These are phyloP conservation scores for Tarenaya hassleriana DNA, from an alignment of 345 rosid genomes.

Conservation along the genomic window DNA sequence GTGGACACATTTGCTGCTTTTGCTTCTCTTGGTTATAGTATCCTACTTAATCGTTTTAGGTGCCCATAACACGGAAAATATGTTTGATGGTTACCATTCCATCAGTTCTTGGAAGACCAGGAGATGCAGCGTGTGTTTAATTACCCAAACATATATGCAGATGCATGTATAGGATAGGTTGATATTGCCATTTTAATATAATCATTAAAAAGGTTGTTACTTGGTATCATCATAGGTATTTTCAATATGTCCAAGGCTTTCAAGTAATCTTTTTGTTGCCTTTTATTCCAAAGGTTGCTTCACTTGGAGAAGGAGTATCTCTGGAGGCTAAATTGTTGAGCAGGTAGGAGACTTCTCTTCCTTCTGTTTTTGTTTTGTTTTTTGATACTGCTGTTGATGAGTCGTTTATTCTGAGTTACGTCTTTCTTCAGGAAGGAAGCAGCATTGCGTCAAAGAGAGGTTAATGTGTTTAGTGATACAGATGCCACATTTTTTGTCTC, in stretches of 20 bases:
- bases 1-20: slow-evolving; percentile 3
- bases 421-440: slow-evolving; percentile 71
- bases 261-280: slow-evolving; percentile 9
- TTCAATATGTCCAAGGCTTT: slow-evolving; percentile 20
- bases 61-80: no score
- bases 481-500: slow-evolving; percentile 4
- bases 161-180: no score
- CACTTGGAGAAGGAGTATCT: slow-evolving; percentile 95
- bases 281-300: slow-evolving; percentile 62
- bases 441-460: slow-evolving; percentile 87
- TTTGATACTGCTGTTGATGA: not conserved
- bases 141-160: not conserved
- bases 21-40: not conserved
- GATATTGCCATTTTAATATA: no score
- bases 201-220: no score
- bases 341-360: slow-evolving; percentile 45
- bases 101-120: not conserved
- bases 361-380: slow-evolving; percentile 19
- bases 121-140: not conserved
- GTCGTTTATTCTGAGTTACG: slow-evolving; percentile 11
- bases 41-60: no score
- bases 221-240: not conserved
- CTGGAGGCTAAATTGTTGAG: slow-evolving; percentile 87
- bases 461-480: slow-evolving; percentile 22
- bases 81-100: not conserved